Percentiles rank a stretch among this genome's conserved stretches.
phyloP scores from a whole-genome alignment of 352 stramenopile genomes.

The Phytopythium boreale region DNA sequence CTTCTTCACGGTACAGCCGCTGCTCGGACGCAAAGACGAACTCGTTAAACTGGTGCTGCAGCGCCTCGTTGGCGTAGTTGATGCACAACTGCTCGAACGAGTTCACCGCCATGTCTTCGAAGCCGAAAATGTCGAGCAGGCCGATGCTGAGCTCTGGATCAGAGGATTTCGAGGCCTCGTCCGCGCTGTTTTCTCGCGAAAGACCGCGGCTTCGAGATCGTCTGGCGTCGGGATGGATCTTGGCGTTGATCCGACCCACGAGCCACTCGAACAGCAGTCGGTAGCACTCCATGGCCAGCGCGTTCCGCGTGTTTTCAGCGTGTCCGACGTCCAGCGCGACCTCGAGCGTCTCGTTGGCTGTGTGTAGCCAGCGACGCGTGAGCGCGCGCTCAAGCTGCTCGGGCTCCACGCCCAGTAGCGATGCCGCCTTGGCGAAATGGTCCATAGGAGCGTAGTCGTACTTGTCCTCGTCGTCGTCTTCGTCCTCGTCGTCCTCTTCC shows the following conservation, averaged over 20 bases:
- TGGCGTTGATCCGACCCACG: slow-evolving; percentile 89
- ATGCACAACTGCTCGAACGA: slow-evolving; percentile 91
- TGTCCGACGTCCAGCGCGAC: slow-evolving; percentile 64
- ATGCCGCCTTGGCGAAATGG: slow-evolving; percentile 50
- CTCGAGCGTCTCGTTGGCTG: slow-evolving; percentile 70
- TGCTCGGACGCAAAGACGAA: slow-evolving; percentile 93
- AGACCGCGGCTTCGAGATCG: neutral
- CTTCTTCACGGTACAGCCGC: slow-evolving; percentile 68
- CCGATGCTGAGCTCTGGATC: slow-evolving; percentile 57
- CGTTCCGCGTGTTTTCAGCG: slow-evolving; percentile 80
- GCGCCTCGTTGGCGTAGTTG: slow-evolving; percentile 87
- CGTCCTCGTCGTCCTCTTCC: slow-evolving; percentile 3
- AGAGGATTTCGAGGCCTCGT: neutral
- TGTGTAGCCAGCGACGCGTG: slow-evolving; percentile 59
- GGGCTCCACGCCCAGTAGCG: slow-evolving; percentile 55
- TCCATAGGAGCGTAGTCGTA: neutral
- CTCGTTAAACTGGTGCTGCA: slow-evolving; percentile 89
- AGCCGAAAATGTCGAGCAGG: slow-evolving; percentile 88
- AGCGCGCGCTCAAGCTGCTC: slow-evolving; percentile 53
- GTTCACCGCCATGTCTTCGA: slow-evolving; percentile 85
- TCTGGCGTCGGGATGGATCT: slow-evolving; percentile 43
- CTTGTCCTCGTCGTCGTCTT: neutral
- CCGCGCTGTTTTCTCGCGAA: neutral
- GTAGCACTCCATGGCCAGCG: slow-evolving; percentile 92
- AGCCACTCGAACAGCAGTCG: slow-evolving; percentile 93